Evolutionary conservation across 2,329 filamentous ascomycete species (phyloP), one percentile per base, ranked within the genome.

Genomic region (Cladophialophora chaetospira): DNA sequence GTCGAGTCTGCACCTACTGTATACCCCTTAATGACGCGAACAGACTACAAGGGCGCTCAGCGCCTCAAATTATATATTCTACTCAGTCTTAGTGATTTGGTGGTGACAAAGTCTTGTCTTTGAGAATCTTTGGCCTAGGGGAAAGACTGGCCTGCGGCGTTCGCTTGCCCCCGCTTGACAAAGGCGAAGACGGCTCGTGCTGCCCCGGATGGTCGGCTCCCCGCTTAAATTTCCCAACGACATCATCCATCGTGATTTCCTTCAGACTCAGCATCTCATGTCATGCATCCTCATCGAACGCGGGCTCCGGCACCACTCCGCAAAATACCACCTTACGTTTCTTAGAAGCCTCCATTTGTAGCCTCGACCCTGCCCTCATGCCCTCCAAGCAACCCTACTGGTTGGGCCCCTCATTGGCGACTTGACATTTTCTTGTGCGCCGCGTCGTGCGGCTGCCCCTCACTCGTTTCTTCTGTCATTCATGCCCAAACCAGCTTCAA

Each of bases 391-490:
- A 38, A 26, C 36, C 3, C 17, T 29, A 56, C 40, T 49, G 53
- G 53, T 40, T 51, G 26, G 33, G 31, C 53, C 53, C 53, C 53
- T 56, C 53, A 15, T 36, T 42, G 53, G 45, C 13, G 46, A 28
- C 25, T 45, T 50, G 36, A 40, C 26, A 25, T 38, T 51, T 26
- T 51, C n/a, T 35, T 51, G 23, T 15, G 15, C 48, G 36, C 45
- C 5, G 19, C 29, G 31, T n/a, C n/a, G n/a, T n/a, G 35, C 25
- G 10, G 28, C 45, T 52, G 54, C 58, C 58, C 54, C 55, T 55
- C 56, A 55, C 45, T 21, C 15, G 53, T 52, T 35, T 25, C 43
- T 51, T 40, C 28, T 49, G 57, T 38, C 52, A 52, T 29, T 46
- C 29, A 47, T 55, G 47, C 47, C 36, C 10, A 40, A 40, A 3